Conservation (phyloP, 805 yeast species). For the Ogataea haglerorum region DNA sequence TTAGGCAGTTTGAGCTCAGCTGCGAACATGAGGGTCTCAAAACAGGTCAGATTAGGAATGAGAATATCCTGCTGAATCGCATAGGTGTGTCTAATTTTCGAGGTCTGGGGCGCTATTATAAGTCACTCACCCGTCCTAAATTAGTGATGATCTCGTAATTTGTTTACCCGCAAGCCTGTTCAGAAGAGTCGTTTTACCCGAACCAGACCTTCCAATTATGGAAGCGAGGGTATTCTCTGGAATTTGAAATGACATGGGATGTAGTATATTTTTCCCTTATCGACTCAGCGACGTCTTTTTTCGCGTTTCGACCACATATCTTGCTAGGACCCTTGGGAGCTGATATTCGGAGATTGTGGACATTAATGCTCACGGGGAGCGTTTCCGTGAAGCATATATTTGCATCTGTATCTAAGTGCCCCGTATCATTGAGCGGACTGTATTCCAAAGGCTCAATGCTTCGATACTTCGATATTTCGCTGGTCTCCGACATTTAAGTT, state of each 20-base stretch:
- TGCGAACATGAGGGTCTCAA: constrained; percentile 65
- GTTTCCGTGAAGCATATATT: constrained; percentile 24
- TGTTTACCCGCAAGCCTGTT: constrained; percentile 59
- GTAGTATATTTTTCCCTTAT: constrained; percentile 38
- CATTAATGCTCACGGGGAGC: constrained; percentile 23
- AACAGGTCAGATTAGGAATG: constrained; percentile 66
- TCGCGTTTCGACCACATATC: constrained; percentile 14
- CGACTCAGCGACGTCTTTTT: background rate
- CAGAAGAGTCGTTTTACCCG: constrained; percentile 79
- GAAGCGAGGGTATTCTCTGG: constrained; percentile 66
- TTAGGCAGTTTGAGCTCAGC: constrained; percentile 66
- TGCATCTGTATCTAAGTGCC: background rate
- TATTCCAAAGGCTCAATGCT: background rate
- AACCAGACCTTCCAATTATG: constrained; percentile 84
- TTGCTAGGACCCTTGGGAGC: constrained; percentile 1
- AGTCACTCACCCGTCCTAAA: constrained; percentile 38
- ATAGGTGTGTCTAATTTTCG: constrained; percentile 48
- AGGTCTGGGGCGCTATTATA: constrained; percentile 36
- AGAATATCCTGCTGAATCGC: constrained; percentile 74
- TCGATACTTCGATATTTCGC: background rate
- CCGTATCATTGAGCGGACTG: background rate
- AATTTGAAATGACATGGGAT: constrained; percentile 56
- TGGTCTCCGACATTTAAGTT: background rate
- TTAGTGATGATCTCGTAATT: constrained; percentile 30
- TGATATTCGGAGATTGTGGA: constrained; percentile 23